Percentiles rank a stretch among this genome's conserved stretches.
These are phyloP conservation scores for Phlyctochytrium bullatum DNA, from an alignment of 192 early-diverging fungal species.

Conservation along the genomic window DNA sequence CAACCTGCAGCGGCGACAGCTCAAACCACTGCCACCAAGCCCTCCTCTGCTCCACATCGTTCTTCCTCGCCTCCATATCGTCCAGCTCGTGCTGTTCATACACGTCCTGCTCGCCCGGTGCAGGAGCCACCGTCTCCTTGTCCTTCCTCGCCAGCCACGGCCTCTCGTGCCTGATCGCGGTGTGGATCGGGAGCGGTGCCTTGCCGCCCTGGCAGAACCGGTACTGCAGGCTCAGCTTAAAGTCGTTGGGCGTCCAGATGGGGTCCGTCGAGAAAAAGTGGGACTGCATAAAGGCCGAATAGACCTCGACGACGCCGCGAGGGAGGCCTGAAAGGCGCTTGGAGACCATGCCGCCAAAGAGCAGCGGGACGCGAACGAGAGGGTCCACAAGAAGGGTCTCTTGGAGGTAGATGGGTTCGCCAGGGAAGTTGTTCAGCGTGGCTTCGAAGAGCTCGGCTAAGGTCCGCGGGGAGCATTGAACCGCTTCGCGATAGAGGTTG, in stretches of 20 bases:
- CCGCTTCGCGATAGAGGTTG: conserved; percentile 42
- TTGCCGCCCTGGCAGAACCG: conserved; percentile 56
- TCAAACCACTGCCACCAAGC: conserved; percentile 78
- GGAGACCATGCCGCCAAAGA: conserved; percentile 20
- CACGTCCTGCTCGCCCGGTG: conserved; percentile 10
- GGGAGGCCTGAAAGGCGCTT: conserved; percentile 30
- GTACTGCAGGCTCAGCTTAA: conserved; percentile 56
- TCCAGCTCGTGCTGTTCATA: conserved; percentile 22
- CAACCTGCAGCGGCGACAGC: conserved; percentile 75
- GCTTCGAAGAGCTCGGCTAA: conserved; percentile 18
- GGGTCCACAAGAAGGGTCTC: conserved; percentile 13
- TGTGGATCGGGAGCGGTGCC: conserved; percentile 76
- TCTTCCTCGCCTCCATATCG: conserved; percentile 1
- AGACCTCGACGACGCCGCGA: conserved; percentile 59
- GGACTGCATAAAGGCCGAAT: conserved; percentile 49
- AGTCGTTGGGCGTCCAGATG: conserved; percentile 33
- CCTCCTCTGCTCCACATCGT: not conserved
- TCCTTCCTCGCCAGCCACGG: conserved; percentile 19
- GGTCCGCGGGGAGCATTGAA: not conserved
- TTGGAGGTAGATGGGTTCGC: conserved; percentile 18
- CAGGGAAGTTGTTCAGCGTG: conserved; percentile 10
- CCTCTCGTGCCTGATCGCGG: conserved; percentile 64
- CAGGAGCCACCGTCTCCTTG: not conserved
- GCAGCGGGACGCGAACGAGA: conserved; percentile 23
- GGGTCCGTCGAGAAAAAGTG: conserved; percentile 41